Evolutionary conservation across 2,329 filamentous ascomycete species (phyloP).

Genomic region (Arthrinium puccinioides): DNA sequence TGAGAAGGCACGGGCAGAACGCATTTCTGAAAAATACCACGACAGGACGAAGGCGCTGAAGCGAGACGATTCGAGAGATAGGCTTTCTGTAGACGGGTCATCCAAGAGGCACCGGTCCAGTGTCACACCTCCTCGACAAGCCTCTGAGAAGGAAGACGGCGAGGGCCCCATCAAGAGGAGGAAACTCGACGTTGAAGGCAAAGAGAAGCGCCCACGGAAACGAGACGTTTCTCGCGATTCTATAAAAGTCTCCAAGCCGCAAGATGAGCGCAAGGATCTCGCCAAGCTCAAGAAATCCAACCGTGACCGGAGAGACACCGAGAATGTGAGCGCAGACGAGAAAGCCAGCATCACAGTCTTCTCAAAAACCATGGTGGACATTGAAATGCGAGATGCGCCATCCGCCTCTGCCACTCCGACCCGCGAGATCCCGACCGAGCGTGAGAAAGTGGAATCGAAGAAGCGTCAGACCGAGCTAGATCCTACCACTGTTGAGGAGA

Average conservation of each 20-base stretch:
- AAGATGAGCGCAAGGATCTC: constrained; percentile 27
- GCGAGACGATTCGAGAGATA: constrained; percentile 53
- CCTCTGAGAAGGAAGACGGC: constrained; percentile 43
- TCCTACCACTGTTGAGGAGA: constrained; percentile 17
- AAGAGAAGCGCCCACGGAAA: constrained; percentile 40
- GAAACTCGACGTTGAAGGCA: constrained; percentile 46
- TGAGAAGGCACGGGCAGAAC: constrained; percentile 39
- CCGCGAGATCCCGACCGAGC: constrained; percentile 21
- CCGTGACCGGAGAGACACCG: constrained; percentile 33
- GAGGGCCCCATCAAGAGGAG: constrained; percentile 49
- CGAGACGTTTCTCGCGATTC: constrained; percentile 33
- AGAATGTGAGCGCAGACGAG: constrained; percentile 33
- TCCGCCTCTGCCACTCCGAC: constrained; percentile 19
- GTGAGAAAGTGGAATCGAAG: constrained; percentile 29
- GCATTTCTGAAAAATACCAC: constrained; percentile 45
- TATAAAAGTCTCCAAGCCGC: constrained; percentile 23
- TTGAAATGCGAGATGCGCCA: constrained; percentile 46
- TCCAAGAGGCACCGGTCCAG: constrained; percentile 54
- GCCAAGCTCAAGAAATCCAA: constrained; percentile 31
- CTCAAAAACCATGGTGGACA: constrained; percentile 45
- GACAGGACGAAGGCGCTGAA: constrained; percentile 55
- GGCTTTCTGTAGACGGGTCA: constrained; percentile 41
- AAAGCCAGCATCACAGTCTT: constrained; percentile 48
- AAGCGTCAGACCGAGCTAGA: constrained; percentile 26
- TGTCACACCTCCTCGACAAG: constrained; percentile 48